These are phyloP conservation scores for Gracilariopsis chorda DNA, from an alignment of 23 red algal species.

Conservation along the genomic window DNA sequence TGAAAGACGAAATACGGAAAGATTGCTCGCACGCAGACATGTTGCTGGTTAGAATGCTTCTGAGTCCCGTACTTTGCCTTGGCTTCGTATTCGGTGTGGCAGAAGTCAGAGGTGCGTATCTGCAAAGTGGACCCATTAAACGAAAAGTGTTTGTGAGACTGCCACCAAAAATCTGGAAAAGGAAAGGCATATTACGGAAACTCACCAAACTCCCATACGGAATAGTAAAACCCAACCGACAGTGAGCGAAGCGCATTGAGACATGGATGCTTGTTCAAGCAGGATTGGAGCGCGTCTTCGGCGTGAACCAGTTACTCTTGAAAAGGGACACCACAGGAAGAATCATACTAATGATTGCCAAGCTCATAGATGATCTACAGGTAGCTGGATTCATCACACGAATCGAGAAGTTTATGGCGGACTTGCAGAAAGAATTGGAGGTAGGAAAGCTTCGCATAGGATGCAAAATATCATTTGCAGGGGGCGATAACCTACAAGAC, in stretches of 20 bases:
- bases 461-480: background rate
- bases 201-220: background rate
- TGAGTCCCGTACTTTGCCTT: background rate
- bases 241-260: no score
- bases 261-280: background rate
- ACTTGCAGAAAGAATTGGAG: background rate
- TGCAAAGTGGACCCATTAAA: no score
- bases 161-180: background rate
- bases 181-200: background rate
- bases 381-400: background rate
- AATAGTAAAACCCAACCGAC: background rate
- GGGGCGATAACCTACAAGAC: background rate
- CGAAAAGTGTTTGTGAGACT: background rate
- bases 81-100: background rate
- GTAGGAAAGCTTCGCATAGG: background rate
- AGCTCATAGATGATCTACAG: conserved; percentile 11
- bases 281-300: background rate
- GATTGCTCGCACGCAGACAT: conserved; percentile 28
- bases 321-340: background rate
- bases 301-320: background rate
- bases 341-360: background rate
- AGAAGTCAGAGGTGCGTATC: no score
- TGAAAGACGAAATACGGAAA: background rate
- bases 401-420: background rate
- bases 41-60: conserved; percentile 1